Conservation (phyloP, 306 rosid genomes). For the Myrica gale region DNA sequence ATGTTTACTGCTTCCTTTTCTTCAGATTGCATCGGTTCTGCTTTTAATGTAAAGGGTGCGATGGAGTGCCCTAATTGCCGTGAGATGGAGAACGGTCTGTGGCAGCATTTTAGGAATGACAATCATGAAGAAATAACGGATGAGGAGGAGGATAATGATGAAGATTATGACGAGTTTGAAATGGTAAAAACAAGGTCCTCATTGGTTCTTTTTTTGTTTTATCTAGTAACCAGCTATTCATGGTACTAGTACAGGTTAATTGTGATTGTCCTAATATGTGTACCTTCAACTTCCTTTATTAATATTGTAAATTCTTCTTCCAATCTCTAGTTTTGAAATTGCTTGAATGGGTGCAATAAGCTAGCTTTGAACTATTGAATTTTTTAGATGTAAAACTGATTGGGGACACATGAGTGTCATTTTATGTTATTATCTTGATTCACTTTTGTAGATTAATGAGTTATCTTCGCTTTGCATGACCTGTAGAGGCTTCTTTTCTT, state of each 20-base stretch:
- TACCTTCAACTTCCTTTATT: not conserved
- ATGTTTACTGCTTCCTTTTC: not conserved
- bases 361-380: not conserved
- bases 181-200: slow-evolving; percentile 24
- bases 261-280: not conserved
- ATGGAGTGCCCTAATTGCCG: slow-evolving; percentile 33
- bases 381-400: not conserved
- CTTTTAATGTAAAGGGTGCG: slow-evolving; percentile 20
- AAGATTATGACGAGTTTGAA: not conserved
- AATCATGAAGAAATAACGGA: not conserved
- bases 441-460: not conserved
- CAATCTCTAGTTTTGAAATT: not conserved
- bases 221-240: not conserved
- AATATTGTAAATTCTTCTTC: not conserved
- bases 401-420: slow-evolving; percentile 2
- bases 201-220: not conserved
- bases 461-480: not conserved
- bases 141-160: not conserved
- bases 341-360: not conserved
- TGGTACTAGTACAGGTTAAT: not conserved
- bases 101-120: slow-evolving; percentile 7
- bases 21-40: slow-evolving; percentile 33
- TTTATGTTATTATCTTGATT: not conserved
- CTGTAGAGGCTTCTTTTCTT: not conserved
- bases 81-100: slow-evolving; percentile 10